Base-by-base conservation (phyloP, 176 grass and related monocot species). In the Musa acuminata region DNA sequence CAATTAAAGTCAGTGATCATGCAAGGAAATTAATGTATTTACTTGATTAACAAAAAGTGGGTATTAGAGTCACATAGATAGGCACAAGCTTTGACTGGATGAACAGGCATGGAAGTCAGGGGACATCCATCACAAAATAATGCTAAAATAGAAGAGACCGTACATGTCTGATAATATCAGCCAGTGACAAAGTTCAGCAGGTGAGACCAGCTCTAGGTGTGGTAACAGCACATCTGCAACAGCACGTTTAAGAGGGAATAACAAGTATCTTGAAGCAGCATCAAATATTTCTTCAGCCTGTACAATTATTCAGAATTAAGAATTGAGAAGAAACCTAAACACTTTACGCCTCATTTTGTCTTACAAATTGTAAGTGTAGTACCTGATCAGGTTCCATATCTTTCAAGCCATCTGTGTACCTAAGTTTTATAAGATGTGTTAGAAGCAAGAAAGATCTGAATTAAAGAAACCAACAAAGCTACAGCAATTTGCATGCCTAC, bases 221-320 rank as follows among this genome's bases (percentile, higher is more conserved):
- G 88, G 86, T 78, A 91, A 63, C 55, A 98, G 64, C 43, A 89
- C 79, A 74, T 98, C 88, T 51, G 90, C 94, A 53, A 93, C 88
- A 69, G 75, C 90, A 48, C 90, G 82, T 58, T 91, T 98, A 69
- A 93, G 86, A 72, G 94, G 90, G 76, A 98, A 93, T 78, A 98
- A 17, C 65, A 98, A 71, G 64, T 93, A 97, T 66, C 90, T 92
- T n/a, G 94, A 97, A 78, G 94, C 85, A 52, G 87, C 84, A 84
- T 98, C 90, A 98, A 98, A 93, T 75, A 98, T 80, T 81, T 98
- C 90, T 81, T 98, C 94, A 67, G 94, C 90, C 94, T 93, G 82
- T 50, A 23, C 60, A 51, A 70, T 17, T 55, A 55, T 11, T 27
- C 8, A 17, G 24, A 55, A 27, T 74, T 53, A 74, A 11, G 53